phyloP scores from a whole-genome alignment of 257 asterid genomes.

The Nicotiana obtusifolia region DNA sequence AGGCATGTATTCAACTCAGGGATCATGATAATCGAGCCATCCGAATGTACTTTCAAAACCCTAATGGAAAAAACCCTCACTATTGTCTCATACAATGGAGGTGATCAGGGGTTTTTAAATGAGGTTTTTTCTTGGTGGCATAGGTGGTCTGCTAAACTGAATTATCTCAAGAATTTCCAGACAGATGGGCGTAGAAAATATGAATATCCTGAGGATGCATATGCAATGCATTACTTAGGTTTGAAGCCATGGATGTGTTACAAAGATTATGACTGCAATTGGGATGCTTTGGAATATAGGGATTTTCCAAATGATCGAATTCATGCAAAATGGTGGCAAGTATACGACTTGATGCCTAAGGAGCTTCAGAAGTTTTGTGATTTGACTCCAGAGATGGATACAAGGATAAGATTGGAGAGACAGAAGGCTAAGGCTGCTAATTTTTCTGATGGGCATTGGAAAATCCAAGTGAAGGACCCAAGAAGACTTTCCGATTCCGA shows the following conservation, averaged over 20 bases:
- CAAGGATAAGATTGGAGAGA: slow-evolving; percentile 27
- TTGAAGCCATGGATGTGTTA: slow-evolving; percentile 87
- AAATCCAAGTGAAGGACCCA: slow-evolving; percentile 28
- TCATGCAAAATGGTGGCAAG: slow-evolving; percentile 70
- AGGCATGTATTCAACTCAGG: slow-evolving; percentile 71
- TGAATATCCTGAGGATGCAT: slow-evolving; percentile 29
- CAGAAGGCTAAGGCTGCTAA: slow-evolving; percentile 18
- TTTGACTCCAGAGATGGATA: slow-evolving; percentile 20
- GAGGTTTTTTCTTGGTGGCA: slow-evolving; percentile 88
- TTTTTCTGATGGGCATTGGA: slow-evolving; percentile 34
- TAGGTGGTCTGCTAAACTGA: slow-evolving; percentile 46
- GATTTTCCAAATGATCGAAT: slow-evolving; percentile 55
- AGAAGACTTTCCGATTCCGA: slow-evolving; percentile 14
- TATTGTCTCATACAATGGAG: slow-evolving; percentile 68
- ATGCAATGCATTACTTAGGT: slow-evolving; percentile 69
- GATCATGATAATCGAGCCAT: slow-evolving; percentile 78
- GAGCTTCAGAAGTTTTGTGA: slow-evolving; percentile 42
- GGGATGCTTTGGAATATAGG: slow-evolving; percentile 44
- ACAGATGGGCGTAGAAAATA: slow-evolving; percentile 16
- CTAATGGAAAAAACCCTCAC: slow-evolving; percentile 41
- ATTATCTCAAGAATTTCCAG: slow-evolving; percentile 52
- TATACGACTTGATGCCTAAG: slow-evolving; percentile 44
- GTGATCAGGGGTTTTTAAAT: slow-evolving; percentile 82
- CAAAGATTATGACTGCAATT: slow-evolving; percentile 63
- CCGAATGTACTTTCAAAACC: slow-evolving; percentile 48